Evolutionary conservation across 2,329 filamentous ascomycete genomes (phyloP), one percentile per base, ranked within the genome.

Genomic region (Cercospora brassicicola): DNA sequence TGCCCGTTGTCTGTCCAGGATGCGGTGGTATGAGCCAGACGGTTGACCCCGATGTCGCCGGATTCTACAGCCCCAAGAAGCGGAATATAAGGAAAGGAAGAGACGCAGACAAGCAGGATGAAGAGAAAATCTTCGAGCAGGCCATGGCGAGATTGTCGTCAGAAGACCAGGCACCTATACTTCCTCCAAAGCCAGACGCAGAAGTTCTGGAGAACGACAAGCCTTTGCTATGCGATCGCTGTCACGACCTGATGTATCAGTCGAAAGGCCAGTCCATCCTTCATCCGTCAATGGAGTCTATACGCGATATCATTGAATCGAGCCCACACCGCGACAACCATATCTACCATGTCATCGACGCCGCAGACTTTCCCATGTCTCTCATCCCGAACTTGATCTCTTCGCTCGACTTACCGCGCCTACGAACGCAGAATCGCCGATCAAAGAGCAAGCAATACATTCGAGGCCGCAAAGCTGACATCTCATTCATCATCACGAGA

Each of bases 331-430:
- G 91, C 77, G 88, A 91, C 77, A 98, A 99, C 76, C 92, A 97
- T 79, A 90, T 99, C 69, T 99, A 98, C 78, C 95, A 99, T 79
- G 85, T 99, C 28, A 83, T 99, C 23, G 95, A 99, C 76, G 94
- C 95, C 2, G 95, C 94, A 68, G 95, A 99, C 79, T 98, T 99
- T 72, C 95, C 95, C 20, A 91, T 99, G 87, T 97, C 95, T 1
- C 81, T 99, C 13, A 84, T 98, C 3, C 92, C 93, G 0, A 88
- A 89, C 55, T 86, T 99, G 9, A 87, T 91, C 68, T 83, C 87
- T 7, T 83, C 92, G 0, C 84, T 97, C 1, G 84, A 89, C 36
- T 83, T 93, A 9, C 89, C 92, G 68, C 89, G 90, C 7, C 84
- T 95, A 63, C 89, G 94, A 66, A 91, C 91, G 0, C 87, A 87